Evolutionary conservation across 1,284 basidiomycete species (phyloP).

Genomic region (Marasmius oreades): DNA sequence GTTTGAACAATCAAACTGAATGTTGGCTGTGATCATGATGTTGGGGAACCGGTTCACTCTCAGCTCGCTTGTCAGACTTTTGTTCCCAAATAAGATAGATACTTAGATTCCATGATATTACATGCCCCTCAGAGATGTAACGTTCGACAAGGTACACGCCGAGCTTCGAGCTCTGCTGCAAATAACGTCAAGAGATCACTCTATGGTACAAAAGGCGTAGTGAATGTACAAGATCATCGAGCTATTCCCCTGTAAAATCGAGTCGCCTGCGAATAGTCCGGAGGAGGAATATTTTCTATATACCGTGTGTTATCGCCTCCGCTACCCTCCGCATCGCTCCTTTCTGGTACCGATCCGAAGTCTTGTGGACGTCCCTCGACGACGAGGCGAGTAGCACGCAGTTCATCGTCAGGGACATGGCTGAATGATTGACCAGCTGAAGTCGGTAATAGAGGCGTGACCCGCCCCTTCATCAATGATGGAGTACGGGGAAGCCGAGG

Average conservation of each 20-base stretch:
- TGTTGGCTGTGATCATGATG: not conserved
- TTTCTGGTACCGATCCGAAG: conserved; percentile 16
- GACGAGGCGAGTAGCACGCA: conserved; percentile 18
- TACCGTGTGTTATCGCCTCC: not conserved
- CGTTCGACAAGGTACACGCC: not conserved
- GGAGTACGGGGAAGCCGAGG: conserved; percentile 5
- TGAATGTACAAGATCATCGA: not conserved
- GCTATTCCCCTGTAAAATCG: conserved; percentile 12
- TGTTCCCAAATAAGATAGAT: no score
- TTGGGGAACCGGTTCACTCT: no score
- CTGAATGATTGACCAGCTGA: conserved; percentile 10
- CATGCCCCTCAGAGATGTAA: no score
- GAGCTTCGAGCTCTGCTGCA: not conserved
- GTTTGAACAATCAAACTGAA: no score
- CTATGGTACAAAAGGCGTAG: not conserved
- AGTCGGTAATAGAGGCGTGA: conserved; percentile 3
- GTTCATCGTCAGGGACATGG: conserved; percentile 14
- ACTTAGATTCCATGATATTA: no score
- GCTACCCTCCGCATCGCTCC: not conserved
- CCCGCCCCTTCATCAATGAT: not conserved
- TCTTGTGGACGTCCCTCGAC: conserved; percentile 21
- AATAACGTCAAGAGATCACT: not conserved
- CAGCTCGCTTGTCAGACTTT: no score
- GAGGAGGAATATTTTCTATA: conserved; percentile 15
- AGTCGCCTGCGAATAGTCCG: conserved; percentile 22